Evolutionary conservation across 441 rosid genomes (phyloP).

Genomic region (Erysimum cheiri): DNA sequence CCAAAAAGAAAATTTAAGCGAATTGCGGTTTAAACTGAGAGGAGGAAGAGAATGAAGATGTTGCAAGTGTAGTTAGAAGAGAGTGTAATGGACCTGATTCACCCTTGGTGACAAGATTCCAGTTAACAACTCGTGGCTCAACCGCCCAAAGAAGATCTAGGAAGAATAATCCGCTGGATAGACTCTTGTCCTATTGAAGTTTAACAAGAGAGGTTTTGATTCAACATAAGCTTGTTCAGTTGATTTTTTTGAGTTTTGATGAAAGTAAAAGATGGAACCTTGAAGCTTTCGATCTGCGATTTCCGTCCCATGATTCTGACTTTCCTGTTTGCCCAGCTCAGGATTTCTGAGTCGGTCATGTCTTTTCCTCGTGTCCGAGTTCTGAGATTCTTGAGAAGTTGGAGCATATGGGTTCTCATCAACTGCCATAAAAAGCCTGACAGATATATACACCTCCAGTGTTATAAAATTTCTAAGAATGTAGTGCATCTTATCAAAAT

Average conservation of each 20-base stretch:
- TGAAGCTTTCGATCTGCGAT: constrained; percentile 80
- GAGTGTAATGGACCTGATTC: constrained; percentile 61
- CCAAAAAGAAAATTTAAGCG: neutral
- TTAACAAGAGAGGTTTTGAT: constrained; percentile 7
- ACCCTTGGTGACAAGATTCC: constrained; percentile 96
- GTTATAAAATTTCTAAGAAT: constrained; percentile 21
- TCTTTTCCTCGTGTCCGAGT: constrained; percentile 82
- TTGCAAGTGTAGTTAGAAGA: neutral
- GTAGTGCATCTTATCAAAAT: constrained; percentile 2
- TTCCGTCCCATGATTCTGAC: constrained; percentile 72
- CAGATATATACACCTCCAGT: constrained; percentile 35
- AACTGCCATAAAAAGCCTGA: constrained; percentile 97
- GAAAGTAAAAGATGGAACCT: constrained; percentile 52
- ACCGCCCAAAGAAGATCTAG: constrained; percentile 91
- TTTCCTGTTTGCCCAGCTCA: constrained; percentile 87
- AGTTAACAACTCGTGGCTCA: constrained; percentile 93
- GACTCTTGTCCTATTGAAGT: constrained; percentile 70
- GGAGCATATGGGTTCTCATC: constrained; percentile 93
- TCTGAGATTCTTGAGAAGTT: constrained; percentile 85
- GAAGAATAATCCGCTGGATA: constrained; percentile 85
- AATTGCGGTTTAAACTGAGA: neutral
- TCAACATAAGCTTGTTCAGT: constrained; percentile 7
- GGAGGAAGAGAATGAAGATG: neutral
- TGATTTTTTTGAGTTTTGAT: neutral
- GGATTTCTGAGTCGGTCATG: constrained; percentile 80